Base-by-base conservation (phyloP, 2,329 filamentous ascomycete species). In the Xylariaceae sp. region DNA sequence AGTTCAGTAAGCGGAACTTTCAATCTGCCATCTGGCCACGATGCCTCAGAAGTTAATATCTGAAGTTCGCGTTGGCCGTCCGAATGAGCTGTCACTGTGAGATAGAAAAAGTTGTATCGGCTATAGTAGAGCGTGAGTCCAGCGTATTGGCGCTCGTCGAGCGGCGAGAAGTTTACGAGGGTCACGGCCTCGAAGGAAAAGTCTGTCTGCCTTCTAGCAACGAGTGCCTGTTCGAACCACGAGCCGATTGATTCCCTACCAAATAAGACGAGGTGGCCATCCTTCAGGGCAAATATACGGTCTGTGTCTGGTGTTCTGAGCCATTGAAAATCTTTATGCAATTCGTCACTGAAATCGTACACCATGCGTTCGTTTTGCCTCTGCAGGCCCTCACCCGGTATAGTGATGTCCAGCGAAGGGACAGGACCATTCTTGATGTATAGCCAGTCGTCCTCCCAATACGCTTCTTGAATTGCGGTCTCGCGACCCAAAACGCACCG, bases 21-120 rank as follows among this genome's bases (percentile, higher is more conserved):
- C 5, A 85, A 71, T 6, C 68, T 65, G 3, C 78, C 75, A 4
- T 75, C 68, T 0, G 81, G 81, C 66, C 69, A 83, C 0, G 79
- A 82, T 0, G 68, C 75, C 57, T 84, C 78, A 0, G 80, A 83
- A 17, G 70, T 72, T 60, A 81, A 63, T 48, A 84, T 74, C 14
- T 81, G 71, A 7, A 85, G 68, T 62, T 85, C 81, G 10, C 81
- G 73, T 53, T 76, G 68, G 1, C 80, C 80, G 47, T 81, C 74
- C 0, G 74, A 67, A 57, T 80, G 67, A 0, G 80, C 80, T 2
- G 80, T 80, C 2, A 85, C 76, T 0, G 78, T 74, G 6, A 85
- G 70, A 56, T 84, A 85, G 68, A 82, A 84, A 65, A 83, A 85
- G 65, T 85, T 85, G 67, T 72, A 84, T 3, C 81, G 78, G 59